Percentiles rank a stretch among this genome's conserved stretches.
Evolutionary conservation across 2,329 filamentous ascomycete species (phyloP).

Genomic region (Epichloe baconii): DNA sequence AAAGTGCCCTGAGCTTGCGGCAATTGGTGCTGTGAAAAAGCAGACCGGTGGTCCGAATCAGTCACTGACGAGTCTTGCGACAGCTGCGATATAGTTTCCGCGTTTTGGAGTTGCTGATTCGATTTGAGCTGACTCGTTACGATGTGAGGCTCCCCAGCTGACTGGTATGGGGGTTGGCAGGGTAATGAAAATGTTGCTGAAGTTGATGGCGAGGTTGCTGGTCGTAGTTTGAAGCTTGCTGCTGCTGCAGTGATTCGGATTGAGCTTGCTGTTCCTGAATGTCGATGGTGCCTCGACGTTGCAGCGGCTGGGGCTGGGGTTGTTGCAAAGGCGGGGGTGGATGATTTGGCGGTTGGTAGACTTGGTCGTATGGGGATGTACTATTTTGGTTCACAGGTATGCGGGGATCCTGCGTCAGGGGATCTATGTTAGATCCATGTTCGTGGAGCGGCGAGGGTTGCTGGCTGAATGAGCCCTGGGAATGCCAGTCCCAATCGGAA

Average conservation of each 20-base stretch:
- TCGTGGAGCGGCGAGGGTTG: constrained; percentile 30
- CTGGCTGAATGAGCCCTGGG: constrained; percentile 10
- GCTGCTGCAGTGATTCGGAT: constrained; percentile 13
- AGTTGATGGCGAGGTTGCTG: constrained; percentile 22
- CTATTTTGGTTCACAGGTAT: constrained; percentile 21
- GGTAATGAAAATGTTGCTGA: constrained; percentile 14
- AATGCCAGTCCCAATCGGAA: constrained; percentile 11
- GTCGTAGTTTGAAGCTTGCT: constrained; percentile 16
- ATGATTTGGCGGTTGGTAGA: constrained; percentile 21
- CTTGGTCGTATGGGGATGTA: constrained; percentile 35
- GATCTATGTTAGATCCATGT: constrained; percentile 27
- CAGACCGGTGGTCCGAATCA: constrained; percentile 32
- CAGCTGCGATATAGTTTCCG: constrained; percentile 48
- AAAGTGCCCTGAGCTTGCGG: constrained; percentile 31
- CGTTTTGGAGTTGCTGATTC: constrained; percentile 28
- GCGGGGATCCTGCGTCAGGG: constrained; percentile 27
- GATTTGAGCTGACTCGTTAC: constrained; percentile 23
- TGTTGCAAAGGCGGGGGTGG: constrained; percentile 12
- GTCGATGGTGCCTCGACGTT: constrained; percentile 11
- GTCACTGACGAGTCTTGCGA: constrained; percentile 46
- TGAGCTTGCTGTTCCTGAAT: constrained; percentile 23
- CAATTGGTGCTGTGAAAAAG: constrained; percentile 29
- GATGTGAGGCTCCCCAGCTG: constrained; percentile 22
- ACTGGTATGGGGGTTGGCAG: constrained; percentile 17
- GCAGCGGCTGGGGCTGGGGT: constrained; percentile 14